Evolutionary conservation across 768 basidiomycete genomes (phyloP).

Genomic region (Collybia mongolica): DNA sequence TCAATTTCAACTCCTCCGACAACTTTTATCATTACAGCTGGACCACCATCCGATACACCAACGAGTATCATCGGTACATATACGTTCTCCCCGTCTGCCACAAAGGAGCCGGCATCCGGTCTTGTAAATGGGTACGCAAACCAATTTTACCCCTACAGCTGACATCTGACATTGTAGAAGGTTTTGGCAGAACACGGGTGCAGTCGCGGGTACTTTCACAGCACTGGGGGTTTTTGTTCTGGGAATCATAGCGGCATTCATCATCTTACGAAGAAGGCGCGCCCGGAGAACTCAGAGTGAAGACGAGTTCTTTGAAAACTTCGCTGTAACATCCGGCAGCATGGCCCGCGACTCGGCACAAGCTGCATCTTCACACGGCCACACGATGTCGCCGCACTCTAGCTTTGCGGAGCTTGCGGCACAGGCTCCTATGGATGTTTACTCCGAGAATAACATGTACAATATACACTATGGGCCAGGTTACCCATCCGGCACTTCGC

Average conservation of each 20-base stretch:
- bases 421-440: constrained; percentile 26
- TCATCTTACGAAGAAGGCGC: constrained; percentile 24
- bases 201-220: constrained; percentile 34
- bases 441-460: constrained; percentile 4
- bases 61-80: not conserved
- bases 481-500: constrained; percentile 11
- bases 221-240: constrained; percentile 25
- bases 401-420: constrained; percentile 20
- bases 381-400: constrained; percentile 21
- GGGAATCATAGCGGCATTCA: constrained; percentile 20
- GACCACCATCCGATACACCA: not conserved
- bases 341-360: constrained; percentile 9
- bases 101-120: constrained; percentile 6
- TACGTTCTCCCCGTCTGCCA: constrained; percentile 1
- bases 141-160: not conserved
- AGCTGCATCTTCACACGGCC: constrained; percentile 2
- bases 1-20: constrained; percentile 4
- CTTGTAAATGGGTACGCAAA: constrained; percentile 14
- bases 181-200: constrained; percentile 37
- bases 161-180: constrained; percentile 16
- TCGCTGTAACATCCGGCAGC: constrained; percentile 6
- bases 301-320: constrained; percentile 25
- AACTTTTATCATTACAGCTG: not conserved
- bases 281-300: constrained; percentile 18
- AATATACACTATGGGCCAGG: constrained; percentile 2